Evolutionary conservation across 2,329 filamentous ascomycete genomes (phyloP).

Genomic region (Microdochium nivale): DNA sequence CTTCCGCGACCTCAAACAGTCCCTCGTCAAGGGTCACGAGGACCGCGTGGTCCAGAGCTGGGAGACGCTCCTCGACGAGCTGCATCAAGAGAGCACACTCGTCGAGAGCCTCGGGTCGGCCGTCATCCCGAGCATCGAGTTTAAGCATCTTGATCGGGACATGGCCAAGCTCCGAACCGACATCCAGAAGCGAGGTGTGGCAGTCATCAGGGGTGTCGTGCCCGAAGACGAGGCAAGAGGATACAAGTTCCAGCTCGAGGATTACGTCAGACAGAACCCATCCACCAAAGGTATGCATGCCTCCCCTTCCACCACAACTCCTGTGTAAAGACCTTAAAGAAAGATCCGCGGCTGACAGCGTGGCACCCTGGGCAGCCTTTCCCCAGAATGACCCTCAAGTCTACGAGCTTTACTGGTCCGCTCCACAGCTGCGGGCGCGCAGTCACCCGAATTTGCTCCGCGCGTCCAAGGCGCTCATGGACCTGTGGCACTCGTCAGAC

Average conservation of each 20-base stretch:
- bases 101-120: constrained; percentile 34
- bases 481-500: constrained; percentile 50
- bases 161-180: constrained; percentile 30
- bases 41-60: constrained; percentile 36
- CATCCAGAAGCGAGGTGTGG: constrained; percentile 51
- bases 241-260: constrained; percentile 56
- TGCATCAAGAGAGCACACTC: constrained; percentile 37
- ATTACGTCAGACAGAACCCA: constrained; percentile 58
- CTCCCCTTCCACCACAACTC: not conserved
- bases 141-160: constrained; percentile 30
- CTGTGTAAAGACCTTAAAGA: too few relatives aligned
- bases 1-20: constrained; percentile 47
- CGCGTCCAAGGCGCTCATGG: constrained; percentile 54
- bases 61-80: constrained; percentile 33
- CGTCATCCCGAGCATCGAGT: constrained; percentile 46
- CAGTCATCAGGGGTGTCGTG: constrained; percentile 58
- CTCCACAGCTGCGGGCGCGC: constrained; percentile 59
- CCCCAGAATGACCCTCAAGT: constrained; percentile 60
- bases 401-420: constrained; percentile 69
- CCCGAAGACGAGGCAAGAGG: constrained; percentile 51
- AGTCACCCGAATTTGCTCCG: constrained; percentile 54
- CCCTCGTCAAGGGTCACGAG: constrained; percentile 41
- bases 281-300: constrained; percentile 37
- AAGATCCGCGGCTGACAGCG: not conserved
- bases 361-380: constrained; percentile 39